Percentiles rank a stretch among this genome's conserved stretches.
phyloP scores from a whole-genome alignment of 306 rosid genomes.

The Vigna hirtella region DNA sequence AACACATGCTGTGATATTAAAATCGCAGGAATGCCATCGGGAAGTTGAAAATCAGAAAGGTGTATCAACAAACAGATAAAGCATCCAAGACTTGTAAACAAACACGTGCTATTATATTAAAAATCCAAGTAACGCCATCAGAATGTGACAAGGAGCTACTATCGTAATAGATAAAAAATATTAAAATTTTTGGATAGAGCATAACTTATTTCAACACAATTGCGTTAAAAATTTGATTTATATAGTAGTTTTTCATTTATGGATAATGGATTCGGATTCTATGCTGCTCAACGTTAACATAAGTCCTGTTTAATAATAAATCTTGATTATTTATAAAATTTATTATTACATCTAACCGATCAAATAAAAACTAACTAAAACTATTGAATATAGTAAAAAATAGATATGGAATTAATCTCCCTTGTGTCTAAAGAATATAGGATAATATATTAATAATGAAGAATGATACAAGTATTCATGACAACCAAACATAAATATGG shows the following conservation, averaged over 20 bases:
- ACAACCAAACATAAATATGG: too few species aligned
- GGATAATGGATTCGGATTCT: too few species aligned
- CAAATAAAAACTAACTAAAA: too few species aligned
- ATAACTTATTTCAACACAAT: not conserved
- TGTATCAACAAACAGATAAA: conserved; percentile 31
- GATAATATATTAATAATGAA: too few species aligned
- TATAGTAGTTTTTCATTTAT: not conserved
- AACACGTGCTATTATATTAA: not conserved
- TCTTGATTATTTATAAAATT: too few species aligned
- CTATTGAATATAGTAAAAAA: too few species aligned
- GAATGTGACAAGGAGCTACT: not conserved
- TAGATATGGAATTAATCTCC: too few species aligned
- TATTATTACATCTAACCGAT: too few species aligned
- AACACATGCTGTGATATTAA: conserved; percentile 8
- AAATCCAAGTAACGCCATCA: not conserved
- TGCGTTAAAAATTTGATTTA: not conserved
- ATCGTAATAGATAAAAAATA: not conserved
- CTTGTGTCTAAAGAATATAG: too few species aligned
- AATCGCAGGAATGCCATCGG: not conserved
- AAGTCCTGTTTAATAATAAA: too few species aligned
- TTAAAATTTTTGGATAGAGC: not conserved
- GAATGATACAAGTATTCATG: too few species aligned
- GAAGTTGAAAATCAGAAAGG: conserved; percentile 32
- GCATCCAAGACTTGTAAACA: not conserved
- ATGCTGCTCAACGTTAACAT: too few species aligned